These are phyloP conservation scores for Posidonia australis DNA, from an alignment of 106 monocot species.

Conservation along the genomic window DNA sequence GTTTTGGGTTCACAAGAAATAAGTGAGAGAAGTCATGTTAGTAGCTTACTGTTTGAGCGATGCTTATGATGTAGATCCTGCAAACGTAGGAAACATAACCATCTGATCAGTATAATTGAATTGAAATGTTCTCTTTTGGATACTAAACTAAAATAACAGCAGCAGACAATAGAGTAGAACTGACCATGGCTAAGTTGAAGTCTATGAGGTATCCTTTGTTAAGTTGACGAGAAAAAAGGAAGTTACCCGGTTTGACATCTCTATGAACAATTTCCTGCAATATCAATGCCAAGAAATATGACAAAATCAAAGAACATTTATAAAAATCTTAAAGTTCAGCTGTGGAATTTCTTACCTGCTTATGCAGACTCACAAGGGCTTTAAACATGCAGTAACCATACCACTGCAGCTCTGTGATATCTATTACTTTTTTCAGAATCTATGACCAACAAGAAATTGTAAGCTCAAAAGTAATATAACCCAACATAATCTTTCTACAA, in stretches of 20 bases:
- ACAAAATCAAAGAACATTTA: neutral
- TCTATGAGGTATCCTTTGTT: conserved; percentile 96
- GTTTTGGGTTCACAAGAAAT: neutral
- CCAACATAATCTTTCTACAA: neutral
- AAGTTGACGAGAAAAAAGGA: conserved; percentile 68
- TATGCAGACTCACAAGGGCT: conserved; percentile 91
- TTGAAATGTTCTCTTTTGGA: neutral
- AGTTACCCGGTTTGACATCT: conserved; percentile 96
- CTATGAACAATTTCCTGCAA: conserved; percentile 77
- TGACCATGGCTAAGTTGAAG: conserved; percentile 87
- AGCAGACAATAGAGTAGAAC: conserved; percentile 10
- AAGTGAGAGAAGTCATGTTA: neutral
- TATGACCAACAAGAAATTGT: conserved; percentile 8
- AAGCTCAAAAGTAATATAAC: neutral
- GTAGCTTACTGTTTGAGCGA: conserved; percentile 42
- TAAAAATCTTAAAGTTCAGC: neutral
- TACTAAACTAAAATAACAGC: neutral
- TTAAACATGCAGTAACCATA: conserved; percentile 89
- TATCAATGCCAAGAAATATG: neutral
- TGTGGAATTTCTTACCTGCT: conserved; percentile 39
- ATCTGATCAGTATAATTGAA: neutral
- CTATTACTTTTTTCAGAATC: conserved; percentile 75
- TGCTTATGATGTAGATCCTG: conserved; percentile 89
- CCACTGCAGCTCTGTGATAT: conserved; percentile 68
- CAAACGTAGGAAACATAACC: neutral